Percentiles rank a stretch among this genome's conserved stretches.
These are phyloP conservation scores for Neonectria coccinea DNA, from an alignment of 2,329 filamentous ascomycete genomes.

Conservation along the genomic window DNA sequence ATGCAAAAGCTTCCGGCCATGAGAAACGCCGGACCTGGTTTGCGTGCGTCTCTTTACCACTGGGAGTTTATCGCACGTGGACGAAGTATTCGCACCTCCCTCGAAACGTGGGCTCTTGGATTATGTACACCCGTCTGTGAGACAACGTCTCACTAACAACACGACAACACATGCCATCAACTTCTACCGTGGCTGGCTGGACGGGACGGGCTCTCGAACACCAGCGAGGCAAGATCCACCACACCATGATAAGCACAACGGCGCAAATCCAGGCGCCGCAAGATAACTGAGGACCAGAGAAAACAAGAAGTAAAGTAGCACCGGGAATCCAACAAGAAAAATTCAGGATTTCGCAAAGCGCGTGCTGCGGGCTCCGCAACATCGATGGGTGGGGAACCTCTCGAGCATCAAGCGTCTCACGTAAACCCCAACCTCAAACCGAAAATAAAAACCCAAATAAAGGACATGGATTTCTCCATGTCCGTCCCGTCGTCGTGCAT, in stretches of 20 bases:
- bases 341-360: conserved; percentile 2
- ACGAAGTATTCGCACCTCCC: neutral
- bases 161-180: neutral
- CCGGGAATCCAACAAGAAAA: conserved; percentile 8
- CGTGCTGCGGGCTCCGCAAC: conserved; percentile 7
- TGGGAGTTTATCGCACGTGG: neutral
- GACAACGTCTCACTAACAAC: neutral
- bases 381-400: neutral
- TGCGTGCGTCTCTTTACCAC: neutral
- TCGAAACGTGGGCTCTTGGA: conserved; percentile 9
- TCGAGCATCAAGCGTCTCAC: conserved; percentile 33
- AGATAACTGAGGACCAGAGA: neutral
- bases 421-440: conserved; percentile 26
- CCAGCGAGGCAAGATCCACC: neutral
- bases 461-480: conserved; percentile 10
- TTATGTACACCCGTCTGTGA: neutral
- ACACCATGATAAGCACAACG: neutral
- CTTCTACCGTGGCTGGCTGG: neutral
- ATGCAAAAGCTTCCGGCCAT: neutral
- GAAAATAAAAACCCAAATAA: conserved; percentile 10
- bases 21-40: neutral
- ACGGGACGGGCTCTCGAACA: neutral
- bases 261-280: conserved; percentile 5
- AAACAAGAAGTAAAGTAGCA: neutral
- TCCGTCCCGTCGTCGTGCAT: neutral